Percentiles rank a stretch among this genome's conserved stretches.
phyloP scores from a whole-genome alignment of 2,329 filamentous ascomycete genomes.

The Chaetomium globosum region DNA sequence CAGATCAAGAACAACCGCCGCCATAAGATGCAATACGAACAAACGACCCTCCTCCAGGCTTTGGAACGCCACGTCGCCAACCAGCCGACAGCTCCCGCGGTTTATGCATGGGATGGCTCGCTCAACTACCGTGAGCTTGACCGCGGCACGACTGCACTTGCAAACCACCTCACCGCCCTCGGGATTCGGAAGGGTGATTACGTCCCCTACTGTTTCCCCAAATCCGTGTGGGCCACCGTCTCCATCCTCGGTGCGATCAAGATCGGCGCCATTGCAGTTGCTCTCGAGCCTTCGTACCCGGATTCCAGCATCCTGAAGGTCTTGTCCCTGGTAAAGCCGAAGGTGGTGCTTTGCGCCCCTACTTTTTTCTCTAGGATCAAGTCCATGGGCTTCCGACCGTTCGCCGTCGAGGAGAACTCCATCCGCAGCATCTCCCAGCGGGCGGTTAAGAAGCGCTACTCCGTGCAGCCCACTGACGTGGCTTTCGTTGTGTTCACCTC shows the following conservation, averaged over 20 bases:
- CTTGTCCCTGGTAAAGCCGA: conserved; percentile 15
- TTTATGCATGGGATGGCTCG: conserved; percentile 23
- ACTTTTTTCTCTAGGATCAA: conserved; percentile 16
- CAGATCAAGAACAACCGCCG: conserved; percentile 21
- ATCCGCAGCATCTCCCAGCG: conserved; percentile 20
- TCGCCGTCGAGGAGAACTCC: conserved; percentile 17
- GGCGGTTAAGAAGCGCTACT: conserved; percentile 4
- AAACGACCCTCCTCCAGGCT: conserved; percentile 12
- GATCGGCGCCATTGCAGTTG: conserved; percentile 19
- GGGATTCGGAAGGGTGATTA: conserved; percentile 20
- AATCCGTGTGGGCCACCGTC: conserved; percentile 23
- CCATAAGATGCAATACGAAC: conserved; percentile 12
- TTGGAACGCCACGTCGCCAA: conserved; percentile 10
- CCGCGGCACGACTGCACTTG: conserved; percentile 10
- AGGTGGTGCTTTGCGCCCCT: conserved; percentile 16
- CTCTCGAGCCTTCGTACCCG: conserved; percentile 24
- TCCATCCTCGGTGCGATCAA: conserved; percentile 21
- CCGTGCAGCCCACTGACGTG: conserved; percentile 35
- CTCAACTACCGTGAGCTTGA: conserved; percentile 22
- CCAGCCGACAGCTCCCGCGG: conserved; percentile 15
- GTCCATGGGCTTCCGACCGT: conserved; percentile 17
- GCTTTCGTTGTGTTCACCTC: conserved; percentile 45
- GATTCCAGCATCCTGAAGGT: conserved; percentile 16
- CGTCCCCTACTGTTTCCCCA: conserved; percentile 26
- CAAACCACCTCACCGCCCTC: conserved; percentile 15